Percentiles rank a stretch among this genome's conserved stretches.
phyloP scores from a whole-genome alignment of 208 protist species.

The Leishmania aethiopica region DNA sequence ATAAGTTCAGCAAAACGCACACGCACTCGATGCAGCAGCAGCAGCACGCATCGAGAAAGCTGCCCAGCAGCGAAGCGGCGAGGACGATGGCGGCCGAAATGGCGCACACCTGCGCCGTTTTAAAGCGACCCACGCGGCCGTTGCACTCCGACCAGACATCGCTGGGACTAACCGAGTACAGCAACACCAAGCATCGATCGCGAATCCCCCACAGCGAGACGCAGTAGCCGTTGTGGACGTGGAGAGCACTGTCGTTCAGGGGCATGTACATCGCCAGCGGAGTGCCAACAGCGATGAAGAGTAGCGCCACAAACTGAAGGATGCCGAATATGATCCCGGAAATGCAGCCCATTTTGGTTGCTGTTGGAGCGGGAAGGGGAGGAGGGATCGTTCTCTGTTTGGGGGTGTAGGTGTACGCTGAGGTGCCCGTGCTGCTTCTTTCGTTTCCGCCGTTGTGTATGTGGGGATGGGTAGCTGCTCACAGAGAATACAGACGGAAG shows the following conservation, averaged over 20 bases:
- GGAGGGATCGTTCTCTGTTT: neutral
- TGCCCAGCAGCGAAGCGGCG: slow-evolving; percentile 14
- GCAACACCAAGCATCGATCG: slow-evolving; percentile 30
- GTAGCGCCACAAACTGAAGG: slow-evolving; percentile 34
- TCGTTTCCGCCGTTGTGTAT: neutral
- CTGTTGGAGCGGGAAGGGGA: neutral
- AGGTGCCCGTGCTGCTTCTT: neutral
- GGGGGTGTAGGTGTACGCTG: neutral
- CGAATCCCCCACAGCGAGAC: slow-evolving; percentile 59
- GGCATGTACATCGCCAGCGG: slow-evolving; percentile 30
- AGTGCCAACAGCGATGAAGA: slow-evolving; percentile 24
- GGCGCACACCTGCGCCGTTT: slow-evolving; percentile 37
- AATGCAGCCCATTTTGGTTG: slow-evolving; percentile 36
- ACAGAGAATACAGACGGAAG: neutral
- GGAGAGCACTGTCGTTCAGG: slow-evolving; percentile 2
- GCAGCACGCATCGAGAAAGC: slow-evolving; percentile 38
- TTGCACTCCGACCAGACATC: slow-evolving; percentile 34
- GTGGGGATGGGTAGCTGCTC: neutral
- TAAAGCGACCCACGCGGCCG: slow-evolving; percentile 35
- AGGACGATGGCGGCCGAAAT: slow-evolving; percentile 34
- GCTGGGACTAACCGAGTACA: slow-evolving; percentile 17
- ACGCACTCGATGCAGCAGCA: slow-evolving; percentile 37
- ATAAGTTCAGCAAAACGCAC: slow-evolving; percentile 35
- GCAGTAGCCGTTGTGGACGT: slow-evolving; percentile 27
- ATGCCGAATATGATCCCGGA: slow-evolving; percentile 28